Evolutionary conservation across 139 green algal genomes (phyloP).

Genomic region (Haematococcus lacustris): DNA sequence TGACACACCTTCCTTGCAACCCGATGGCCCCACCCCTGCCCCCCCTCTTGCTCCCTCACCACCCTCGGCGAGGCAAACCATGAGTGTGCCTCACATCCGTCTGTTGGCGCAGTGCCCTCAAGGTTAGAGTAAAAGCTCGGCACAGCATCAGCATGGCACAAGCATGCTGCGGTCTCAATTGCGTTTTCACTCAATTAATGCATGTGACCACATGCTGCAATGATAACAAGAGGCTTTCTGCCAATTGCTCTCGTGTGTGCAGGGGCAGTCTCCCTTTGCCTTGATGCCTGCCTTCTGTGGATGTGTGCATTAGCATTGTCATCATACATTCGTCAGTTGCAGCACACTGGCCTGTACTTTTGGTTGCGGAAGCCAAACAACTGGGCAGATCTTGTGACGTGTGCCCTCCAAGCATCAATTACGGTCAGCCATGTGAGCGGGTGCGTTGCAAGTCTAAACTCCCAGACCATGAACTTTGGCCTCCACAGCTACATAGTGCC

Average conservation of each 20-base stretch:
- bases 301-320: neutral
- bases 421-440: neutral
- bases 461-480: neutral
- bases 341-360: neutral
- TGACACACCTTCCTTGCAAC: neutral
- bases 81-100: too few relatives aligned
- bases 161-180: too few relatives aligned
- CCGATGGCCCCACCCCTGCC: neutral
- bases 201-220: too few relatives aligned
- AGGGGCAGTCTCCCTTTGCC: neutral
- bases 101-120: too few relatives aligned
- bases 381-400: slow-evolving; percentile 4
- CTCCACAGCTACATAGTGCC: neutral
- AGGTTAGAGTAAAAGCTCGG: too few relatives aligned
- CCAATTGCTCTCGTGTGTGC: too few relatives aligned
- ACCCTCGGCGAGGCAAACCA: too few relatives aligned
- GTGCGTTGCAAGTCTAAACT: neutral
- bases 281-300: neutral
- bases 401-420: neutral
- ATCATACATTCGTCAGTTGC: neutral
- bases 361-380: slow-evolving; percentile 3
- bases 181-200: too few relatives aligned
- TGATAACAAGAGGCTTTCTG: too few relatives aligned
- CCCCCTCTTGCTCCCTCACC: neutral
- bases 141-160: too few relatives aligned